Evolutionary conservation across 2,329 filamentous ascomycete genomes (phyloP), one percentile per base, ranked within the genome.

Genomic region (Aureobasidium uvarum): DNA sequence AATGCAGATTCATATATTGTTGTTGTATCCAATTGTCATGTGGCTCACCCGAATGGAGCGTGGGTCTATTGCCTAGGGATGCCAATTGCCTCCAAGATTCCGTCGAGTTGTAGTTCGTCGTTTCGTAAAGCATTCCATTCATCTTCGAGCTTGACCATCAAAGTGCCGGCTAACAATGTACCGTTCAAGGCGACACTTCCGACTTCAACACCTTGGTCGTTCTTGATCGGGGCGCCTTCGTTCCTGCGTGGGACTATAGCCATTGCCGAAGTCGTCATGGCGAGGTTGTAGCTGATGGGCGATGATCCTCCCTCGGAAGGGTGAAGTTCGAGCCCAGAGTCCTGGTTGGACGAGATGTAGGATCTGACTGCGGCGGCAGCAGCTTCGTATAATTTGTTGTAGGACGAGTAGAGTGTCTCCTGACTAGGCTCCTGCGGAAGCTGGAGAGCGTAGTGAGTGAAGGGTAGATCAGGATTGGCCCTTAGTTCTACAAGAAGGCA

Each of bases 201-300:
- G 10, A 81, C 69, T 5, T 77, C 74, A 5, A 72, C 73, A 7
- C 74, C 76, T 39, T 75, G 69, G 18, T 78, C 75, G 7, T 78
- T 71, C 1, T 74, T 74, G 4, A 83, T 74, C 41, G 71, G 73
- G 0, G 76, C 76, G 11, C 77, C 78, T 69, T 84, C 83, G 23
- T 73, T 76, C 45, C 75, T 74, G 64, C 84, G 75, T 3, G 83
- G 84, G 41, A 81, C 78, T 23, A 86, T 80, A 62, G 81, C 79
- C 82, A 86, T 85, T 8, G 75, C 77, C 1, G 76, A 72, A 3
- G 77, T 78, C 0, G 84, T 86, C 79, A 86, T 82, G 11, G 81
- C 83, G 2, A 86, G 76, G 66, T 86, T 86, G 72, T 86, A 86
- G 72, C 83, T 85, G 52, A 86, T 81, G 0, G 77, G 76, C 0